A percentile compares a stretch with the other conserved stretches of the same genome.
These are phyloP conservation scores for Gossypium raimondii DNA, from an alignment of 345 rosid species.

Conservation along the genomic window DNA sequence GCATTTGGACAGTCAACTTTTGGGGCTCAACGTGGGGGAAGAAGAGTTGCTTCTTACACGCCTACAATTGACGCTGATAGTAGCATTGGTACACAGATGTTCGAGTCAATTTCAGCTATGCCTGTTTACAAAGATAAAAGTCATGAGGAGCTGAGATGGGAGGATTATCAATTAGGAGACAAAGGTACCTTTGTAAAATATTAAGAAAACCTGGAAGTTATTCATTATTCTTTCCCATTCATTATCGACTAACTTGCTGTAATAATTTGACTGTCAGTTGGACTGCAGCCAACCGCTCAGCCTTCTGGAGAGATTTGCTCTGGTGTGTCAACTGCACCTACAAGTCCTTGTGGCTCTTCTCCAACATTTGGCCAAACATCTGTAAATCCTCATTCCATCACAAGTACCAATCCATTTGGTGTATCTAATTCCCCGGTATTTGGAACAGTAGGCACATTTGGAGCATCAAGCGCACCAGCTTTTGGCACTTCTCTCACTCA, in stretches of 20 bases:
- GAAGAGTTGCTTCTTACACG: neutral
- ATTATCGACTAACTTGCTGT: neutral
- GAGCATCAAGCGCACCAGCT: constrained; percentile 32
- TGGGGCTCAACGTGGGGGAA: constrained; percentile 33
- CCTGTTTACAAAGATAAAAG: constrained; percentile 60
- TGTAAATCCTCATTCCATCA: constrained; percentile 43
- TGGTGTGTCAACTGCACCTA: constrained; percentile 39
- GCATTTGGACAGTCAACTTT: constrained; percentile 71
- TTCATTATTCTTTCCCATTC: neutral
- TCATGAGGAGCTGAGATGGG: constrained; percentile 96
- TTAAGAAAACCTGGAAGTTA: neutral
- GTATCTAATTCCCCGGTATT: neutral
- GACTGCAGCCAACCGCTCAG: constrained; percentile 58
- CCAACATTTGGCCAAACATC: constrained; percentile 40
- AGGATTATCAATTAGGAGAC: constrained; percentile 92
- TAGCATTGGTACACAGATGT: constrained; percentile 23
- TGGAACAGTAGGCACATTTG: neutral
- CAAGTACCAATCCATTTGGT: constrained; percentile 45
- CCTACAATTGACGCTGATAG: too few relatives aligned
- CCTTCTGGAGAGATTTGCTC: constrained; percentile 57
- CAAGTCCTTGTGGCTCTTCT: constrained; percentile 49
- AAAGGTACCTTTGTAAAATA: constrained; percentile 49
- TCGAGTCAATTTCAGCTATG: constrained; percentile 90
- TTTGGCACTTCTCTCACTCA: constrained; percentile 54
- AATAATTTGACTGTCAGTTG: constrained; percentile 48